A percentile compares a stretch with the other conserved stretches of the same genome.
Conservation (phyloP, 202 grass and related monocot species). For the Tripidium arundinaceum region DNA sequence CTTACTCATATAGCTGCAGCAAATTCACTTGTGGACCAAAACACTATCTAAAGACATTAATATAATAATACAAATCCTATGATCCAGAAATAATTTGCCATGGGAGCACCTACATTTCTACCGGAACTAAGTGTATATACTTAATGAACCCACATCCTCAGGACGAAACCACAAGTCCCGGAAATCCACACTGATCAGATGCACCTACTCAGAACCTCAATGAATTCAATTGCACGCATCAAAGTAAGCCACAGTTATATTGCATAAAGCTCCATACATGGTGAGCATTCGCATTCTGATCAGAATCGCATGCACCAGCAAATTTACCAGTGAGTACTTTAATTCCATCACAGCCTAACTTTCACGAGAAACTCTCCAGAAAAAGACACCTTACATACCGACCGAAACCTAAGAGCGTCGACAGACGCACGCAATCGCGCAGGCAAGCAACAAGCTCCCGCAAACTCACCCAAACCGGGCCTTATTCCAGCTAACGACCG, state of each 20-base stretch:
- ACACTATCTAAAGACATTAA: not conserved
- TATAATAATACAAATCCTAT: not conserved
- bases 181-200: not conserved
- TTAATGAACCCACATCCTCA: no score
- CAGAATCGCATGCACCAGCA: not conserved
- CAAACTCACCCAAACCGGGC: not conserved
- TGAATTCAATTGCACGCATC: not conserved
- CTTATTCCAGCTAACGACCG: not conserved
- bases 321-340: not conserved
- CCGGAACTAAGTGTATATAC: not conserved
- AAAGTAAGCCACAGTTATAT: not conserved
- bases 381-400: not conserved
- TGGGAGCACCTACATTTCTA: not conserved
- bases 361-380: not conserved
- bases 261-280: not conserved
- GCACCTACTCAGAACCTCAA: not conserved
- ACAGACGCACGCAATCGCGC: not conserved
- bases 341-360: not conserved
- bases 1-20: not conserved
- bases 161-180: not conserved
- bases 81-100: not conserved
- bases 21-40: not conserved
- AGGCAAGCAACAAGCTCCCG: not conserved
- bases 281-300: not conserved
- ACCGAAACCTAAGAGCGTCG: not conserved